Percentiles rank a stretch among this genome's conserved stretches.
These are phyloP conservation scores for Glomus cerebriforme DNA, from an alignment of 192 early-diverging fungal species.

Conservation along the genomic window DNA sequence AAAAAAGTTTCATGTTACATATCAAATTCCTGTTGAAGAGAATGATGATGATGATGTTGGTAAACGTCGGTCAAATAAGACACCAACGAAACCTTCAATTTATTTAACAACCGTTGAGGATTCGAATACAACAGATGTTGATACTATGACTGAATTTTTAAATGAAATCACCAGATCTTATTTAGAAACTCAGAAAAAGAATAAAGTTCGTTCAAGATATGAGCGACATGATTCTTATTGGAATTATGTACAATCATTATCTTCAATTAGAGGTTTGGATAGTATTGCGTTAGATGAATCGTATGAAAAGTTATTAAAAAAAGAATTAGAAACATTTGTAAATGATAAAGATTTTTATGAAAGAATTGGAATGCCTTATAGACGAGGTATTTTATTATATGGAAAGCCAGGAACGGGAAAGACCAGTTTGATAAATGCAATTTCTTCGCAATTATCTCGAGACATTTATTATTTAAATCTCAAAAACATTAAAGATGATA, in stretches of 20 bases:
- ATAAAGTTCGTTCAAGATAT: not conserved
- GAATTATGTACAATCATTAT: not conserved
- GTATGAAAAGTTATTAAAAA: conserved; percentile 47
- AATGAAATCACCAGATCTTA: not conserved
- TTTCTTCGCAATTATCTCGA: conserved; percentile 35
- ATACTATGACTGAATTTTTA: conserved; percentile 14
- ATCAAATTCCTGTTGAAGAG: not conserved
- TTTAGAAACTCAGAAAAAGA: conserved; percentile 5
- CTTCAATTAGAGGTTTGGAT: conserved; percentile 41
- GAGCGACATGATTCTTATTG: not conserved
- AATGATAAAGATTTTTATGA: conserved; percentile 58
- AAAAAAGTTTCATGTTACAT: not conserved
- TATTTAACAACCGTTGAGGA: not conserved
- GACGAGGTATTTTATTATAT: conserved; percentile 48
- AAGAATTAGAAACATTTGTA: conserved; percentile 54
- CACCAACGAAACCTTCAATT: conserved; percentile 17
- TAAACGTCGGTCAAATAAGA: not conserved
- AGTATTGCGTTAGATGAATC: conserved; percentile 54
- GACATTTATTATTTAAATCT: conserved; percentile 45
- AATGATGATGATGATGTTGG: not conserved
- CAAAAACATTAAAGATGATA: conserved; percentile 37
- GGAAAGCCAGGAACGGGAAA: conserved; percentile 45
- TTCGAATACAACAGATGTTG: not conserved
- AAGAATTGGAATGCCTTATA: conserved; percentile 64
- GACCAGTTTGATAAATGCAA: conserved; percentile 43